phyloP scores from a whole-genome alignment of 2,329 filamentous ascomycete genomes.

The Aspergillus versicolor region DNA sequence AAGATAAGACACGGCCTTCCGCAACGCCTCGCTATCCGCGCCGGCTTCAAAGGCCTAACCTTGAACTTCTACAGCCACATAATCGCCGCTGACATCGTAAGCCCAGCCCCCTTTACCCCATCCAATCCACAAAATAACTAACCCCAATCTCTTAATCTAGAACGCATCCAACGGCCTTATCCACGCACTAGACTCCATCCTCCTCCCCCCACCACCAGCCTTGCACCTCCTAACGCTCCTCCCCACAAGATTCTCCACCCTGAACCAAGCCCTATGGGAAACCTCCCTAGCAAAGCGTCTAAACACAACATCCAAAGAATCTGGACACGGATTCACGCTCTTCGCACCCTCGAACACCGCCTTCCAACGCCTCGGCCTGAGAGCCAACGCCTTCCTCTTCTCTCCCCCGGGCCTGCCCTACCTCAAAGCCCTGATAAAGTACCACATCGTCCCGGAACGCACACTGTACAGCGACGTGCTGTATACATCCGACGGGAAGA shows the following conservation, averaged over 20 bases:
- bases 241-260: slow-evolving; percentile 74
- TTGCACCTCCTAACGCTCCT: slow-evolving; percentile 64
- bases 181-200: slow-evolving; percentile 71
- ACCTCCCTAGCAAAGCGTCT: slow-evolving; percentile 61
- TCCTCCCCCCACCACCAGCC: slow-evolving; percentile 71
- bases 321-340: slow-evolving; percentile 63
- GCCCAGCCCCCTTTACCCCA: slow-evolving; percentile 6
- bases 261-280: slow-evolving; percentile 71
- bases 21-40: slow-evolving; percentile 70
- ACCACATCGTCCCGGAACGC: slow-evolving; percentile 71
- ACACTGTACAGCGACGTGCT: slow-evolving; percentile 74
- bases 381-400: slow-evolving; percentile 82
- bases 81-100: slow-evolving; percentile 67
- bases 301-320: slow-evolving; percentile 35
- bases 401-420: slow-evolving; percentile 71
- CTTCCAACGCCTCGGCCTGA: slow-evolving; percentile 71
- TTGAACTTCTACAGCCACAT: slow-evolving; percentile 78
- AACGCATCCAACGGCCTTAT: slow-evolving; percentile 76
- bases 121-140: slow-evolving; percentile 1
- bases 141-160: slow-evolving; percentile 36
- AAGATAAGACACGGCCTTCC: slow-evolving; percentile 43
- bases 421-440: slow-evolving; percentile 73
- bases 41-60: slow-evolving; percentile 62
- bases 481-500: slow-evolving; percentile 59
- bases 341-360: slow-evolving; percentile 81